Percentiles rank a stretch among this genome's conserved stretches.
Conservation (phyloP, 306 rosid species). For the Pachyrhizus erosus region DNA sequence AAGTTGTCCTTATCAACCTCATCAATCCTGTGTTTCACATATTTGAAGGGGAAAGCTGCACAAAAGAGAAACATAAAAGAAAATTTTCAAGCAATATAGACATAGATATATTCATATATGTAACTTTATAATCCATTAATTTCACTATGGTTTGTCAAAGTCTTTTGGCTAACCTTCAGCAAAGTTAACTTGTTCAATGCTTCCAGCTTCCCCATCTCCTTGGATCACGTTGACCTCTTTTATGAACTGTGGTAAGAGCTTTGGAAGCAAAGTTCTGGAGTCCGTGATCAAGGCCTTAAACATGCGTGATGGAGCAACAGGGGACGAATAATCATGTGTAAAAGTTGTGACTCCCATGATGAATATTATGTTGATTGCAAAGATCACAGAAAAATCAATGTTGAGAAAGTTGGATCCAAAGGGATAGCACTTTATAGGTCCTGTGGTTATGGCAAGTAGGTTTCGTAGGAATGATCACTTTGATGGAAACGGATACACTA, state of each 20-base stretch:
- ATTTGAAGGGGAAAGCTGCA: slow-evolving; percentile 63
- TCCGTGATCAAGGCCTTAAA: slow-evolving; percentile 74
- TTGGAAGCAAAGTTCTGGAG: slow-evolving; percentile 65
- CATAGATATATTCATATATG: background rate
- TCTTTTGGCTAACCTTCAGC: slow-evolving; percentile 54
- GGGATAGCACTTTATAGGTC: slow-evolving; percentile 34
- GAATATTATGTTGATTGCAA: background rate
- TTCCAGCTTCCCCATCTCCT: slow-evolving; percentile 78
- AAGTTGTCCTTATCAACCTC: slow-evolving; percentile 62
- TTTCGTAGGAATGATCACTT: slow-evolving; percentile 35
- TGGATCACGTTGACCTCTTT: slow-evolving; percentile 57
- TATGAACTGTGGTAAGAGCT: slow-evolving; percentile 70
- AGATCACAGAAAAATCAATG: background rate
- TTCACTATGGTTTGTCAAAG: background rate
- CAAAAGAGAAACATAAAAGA: background rate
- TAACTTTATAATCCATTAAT: background rate
- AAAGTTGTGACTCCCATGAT: slow-evolving; percentile 61
- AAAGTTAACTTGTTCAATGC: slow-evolving; percentile 78
- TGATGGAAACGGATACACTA: slow-evolving; percentile 20
- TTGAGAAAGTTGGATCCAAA: slow-evolving; percentile 34
- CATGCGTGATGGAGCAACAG: slow-evolving; percentile 63
- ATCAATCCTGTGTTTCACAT: slow-evolving; percentile 68
- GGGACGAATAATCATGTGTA: slow-evolving; percentile 56
- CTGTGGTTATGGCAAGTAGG: slow-evolving; percentile 16
- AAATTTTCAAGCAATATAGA: slow-evolving; percentile 16